Evolutionary conservation across 345 rosid genomes (phyloP).

Genomic region (Aquilaria sinensis): DNA sequence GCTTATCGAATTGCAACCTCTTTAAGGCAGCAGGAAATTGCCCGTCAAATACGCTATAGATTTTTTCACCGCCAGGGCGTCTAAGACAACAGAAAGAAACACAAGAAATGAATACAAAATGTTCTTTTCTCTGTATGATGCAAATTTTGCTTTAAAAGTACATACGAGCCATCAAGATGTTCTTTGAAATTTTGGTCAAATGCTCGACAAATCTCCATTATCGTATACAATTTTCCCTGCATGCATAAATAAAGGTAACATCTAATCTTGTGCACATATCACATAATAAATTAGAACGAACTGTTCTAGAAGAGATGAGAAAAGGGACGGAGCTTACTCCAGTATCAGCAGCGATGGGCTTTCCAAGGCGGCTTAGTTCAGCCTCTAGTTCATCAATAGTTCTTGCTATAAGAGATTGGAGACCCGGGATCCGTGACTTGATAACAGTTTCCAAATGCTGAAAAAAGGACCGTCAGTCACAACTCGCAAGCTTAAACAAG

Average conservation of each 20-base stretch:
- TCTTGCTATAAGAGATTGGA: slow-evolving; percentile 82
- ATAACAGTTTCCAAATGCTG: slow-evolving; percentile 98
- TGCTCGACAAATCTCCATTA: slow-evolving; percentile 90
- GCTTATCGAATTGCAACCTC: slow-evolving; percentile 90
- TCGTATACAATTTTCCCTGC: slow-evolving; percentile 89
- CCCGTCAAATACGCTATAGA: slow-evolving; percentile 73
- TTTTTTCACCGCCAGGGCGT: slow-evolving; percentile 96
- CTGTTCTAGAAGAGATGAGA: neutral
- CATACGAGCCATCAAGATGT: slow-evolving; percentile 86
- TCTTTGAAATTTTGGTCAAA: slow-evolving; percentile 95
- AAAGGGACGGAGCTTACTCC: slow-evolving; percentile 52
- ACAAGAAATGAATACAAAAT: neutral
- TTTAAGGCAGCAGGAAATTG: slow-evolving; percentile 88
- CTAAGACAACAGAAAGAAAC: slow-evolving; percentile 32
- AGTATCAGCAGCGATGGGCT: slow-evolving; percentile 87
- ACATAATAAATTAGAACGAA: neutral
- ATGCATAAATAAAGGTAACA: slow-evolving; percentile 9
- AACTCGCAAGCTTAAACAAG: neutral
- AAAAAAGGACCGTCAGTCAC: slow-evolving; percentile 20
- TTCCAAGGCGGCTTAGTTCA: slow-evolving; percentile 87
- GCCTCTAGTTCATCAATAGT: slow-evolving; percentile 77
- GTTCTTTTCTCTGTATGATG: neutral
- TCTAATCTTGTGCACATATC: neutral
- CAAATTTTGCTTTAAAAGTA: slow-evolving; percentile 1
- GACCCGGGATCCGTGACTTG: slow-evolving; percentile 89